phyloP scores from a whole-genome alignment of 768 basidiomycete genomes.

The Amanita thiersii region DNA sequence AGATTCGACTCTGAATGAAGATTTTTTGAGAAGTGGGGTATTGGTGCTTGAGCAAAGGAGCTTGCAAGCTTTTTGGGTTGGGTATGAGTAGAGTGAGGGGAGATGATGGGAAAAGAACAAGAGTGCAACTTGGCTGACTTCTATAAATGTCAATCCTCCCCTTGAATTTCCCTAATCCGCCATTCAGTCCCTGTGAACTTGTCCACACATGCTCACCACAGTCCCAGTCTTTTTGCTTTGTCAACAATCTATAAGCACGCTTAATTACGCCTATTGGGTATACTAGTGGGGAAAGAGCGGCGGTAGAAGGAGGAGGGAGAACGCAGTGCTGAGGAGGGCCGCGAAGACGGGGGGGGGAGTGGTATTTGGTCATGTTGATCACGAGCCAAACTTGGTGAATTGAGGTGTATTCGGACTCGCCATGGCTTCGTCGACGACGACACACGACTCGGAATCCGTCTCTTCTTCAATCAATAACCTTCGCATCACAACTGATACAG shows the following conservation, averaged over 20 bases:
- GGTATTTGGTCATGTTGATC: background rate
- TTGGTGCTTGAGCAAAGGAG: constrained; percentile 6
- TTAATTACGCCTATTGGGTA: too few species aligned
- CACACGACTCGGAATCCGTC: background rate
- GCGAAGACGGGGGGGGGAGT: background rate
- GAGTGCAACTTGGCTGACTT: too few species aligned
- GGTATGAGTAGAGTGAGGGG: constrained; percentile 9
- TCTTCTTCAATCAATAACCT: background rate
- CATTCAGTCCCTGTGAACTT: too few species aligned
- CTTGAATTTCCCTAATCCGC: too few species aligned
- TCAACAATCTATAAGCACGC: too few species aligned
- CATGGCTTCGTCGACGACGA: too few species aligned
- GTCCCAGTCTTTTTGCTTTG: too few species aligned
- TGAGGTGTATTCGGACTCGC: too few species aligned
- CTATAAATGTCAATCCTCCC: too few species aligned
- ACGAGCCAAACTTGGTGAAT: too few species aligned
- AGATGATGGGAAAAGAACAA: constrained; percentile 5
- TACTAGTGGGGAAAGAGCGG: too few species aligned
- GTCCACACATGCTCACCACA: too few species aligned
- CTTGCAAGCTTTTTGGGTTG: constrained; percentile 9
- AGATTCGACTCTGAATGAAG: background rate
- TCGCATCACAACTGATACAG: constrained; percentile 2
- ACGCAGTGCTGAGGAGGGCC: background rate
- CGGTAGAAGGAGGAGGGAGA: background rate
- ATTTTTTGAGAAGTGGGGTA: constrained; percentile 13